Base-by-base conservation (phyloP, 345 rosid species). In the Trapa bicornis region DNA sequence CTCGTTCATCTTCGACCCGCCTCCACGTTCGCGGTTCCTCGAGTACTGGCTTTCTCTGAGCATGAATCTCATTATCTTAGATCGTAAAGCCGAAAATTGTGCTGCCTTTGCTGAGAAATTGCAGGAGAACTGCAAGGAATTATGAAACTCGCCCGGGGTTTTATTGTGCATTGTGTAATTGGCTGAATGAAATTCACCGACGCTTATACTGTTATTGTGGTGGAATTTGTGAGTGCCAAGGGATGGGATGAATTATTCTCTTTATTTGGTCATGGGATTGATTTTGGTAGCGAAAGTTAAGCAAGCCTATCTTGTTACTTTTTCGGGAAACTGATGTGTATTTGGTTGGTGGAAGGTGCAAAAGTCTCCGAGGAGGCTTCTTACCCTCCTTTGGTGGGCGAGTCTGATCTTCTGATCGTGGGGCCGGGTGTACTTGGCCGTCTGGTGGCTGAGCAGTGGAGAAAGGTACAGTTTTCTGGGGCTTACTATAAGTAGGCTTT, bases 351-450 rank as follows among this genome's bases (percentile, higher is more conserved):
- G 32, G 74, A 76, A 85, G 91, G 83, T 70, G 81, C 77, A 35
- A 68, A 77, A 5, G 69, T 70, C 68, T 86, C 83, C 67, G 78
- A 77, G 69, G 68, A 72, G 78, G 77, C 79, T 41, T 75, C 73
- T 41, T 76, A 87, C 35, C 76, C 75, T 16, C 82, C 83, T 37
- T 47, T 70, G 64, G 82, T 89, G 52, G 95, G 94, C 5, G 78
- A 80, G 73, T 67, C 78, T 63, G 97, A 94, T 87, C 77, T 94
- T 65, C 76, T 91, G 66, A 87, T 94, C 65, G 88, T 91, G 13
- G 99, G 99, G 61, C 92, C 99, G 0, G 99, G 99, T 48, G 96
- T 91, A 77, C 95, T 94, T 53, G 97, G 99, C 74, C 99, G 97
- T 60, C 81, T 91, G 71, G 99, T 88, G 47, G 99, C 96, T 35